phyloP scores from a whole-genome alignment of 371 early-diverging fungal genomes.

The Encephalitozoon hellem region DNA sequence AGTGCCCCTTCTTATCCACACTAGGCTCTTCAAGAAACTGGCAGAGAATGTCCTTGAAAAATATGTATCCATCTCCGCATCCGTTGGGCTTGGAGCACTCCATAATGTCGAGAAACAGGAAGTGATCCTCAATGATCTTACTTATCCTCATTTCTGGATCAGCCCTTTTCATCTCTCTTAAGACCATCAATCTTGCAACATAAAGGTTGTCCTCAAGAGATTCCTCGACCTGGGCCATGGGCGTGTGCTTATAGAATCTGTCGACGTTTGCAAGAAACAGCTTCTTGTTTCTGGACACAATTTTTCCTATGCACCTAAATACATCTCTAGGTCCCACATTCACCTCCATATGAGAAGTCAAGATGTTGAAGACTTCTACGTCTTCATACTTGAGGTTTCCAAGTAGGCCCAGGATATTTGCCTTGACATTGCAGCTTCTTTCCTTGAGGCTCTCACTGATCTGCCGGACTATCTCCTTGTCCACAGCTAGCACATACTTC shows the following conservation, averaged over 20 bases:
- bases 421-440: neutral
- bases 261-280: neutral
- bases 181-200: neutral
- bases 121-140: neutral
- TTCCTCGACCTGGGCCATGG: neutral
- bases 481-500: neutral
- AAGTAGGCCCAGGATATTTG: neutral
- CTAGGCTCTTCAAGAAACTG: neutral
- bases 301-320: neutral
- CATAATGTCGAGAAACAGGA: slow-evolving; percentile 11
- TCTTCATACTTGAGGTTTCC: neutral
- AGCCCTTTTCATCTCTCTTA: neutral
- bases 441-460: neutral
- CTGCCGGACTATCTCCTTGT: neutral
- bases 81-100: neutral
- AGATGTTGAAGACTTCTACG: neutral
- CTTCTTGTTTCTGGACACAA: neutral
- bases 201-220: neutral
- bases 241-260: neutral
- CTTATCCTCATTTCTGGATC: neutral
- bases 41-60: neutral
- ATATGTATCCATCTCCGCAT: neutral
- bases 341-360: neutral
- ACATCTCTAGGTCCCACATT: neutral
- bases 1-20: neutral